These are phyloP conservation scores for Petasospora rhodanensis DNA, from an alignment of 1,139 yeast genomes.

Conservation along the genomic window DNA sequence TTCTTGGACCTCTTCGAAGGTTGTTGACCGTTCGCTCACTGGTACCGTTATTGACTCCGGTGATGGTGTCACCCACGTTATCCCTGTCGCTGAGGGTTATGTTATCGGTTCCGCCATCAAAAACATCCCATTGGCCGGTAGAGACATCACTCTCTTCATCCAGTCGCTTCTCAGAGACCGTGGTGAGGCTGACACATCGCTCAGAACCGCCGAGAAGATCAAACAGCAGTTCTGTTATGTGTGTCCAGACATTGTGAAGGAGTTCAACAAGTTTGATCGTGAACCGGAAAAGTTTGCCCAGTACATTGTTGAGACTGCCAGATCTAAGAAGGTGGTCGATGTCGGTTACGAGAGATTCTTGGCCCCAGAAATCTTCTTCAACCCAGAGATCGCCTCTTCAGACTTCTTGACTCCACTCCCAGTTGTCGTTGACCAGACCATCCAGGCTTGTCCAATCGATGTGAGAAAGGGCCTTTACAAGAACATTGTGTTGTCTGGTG, in stretches of 20 bases:
- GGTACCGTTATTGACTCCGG: slow-evolving; percentile 99
- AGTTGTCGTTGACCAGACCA: slow-evolving; percentile 88
- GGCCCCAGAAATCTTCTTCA: slow-evolving; percentile 98
- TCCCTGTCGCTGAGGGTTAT: slow-evolving; percentile 98
- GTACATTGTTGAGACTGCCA: slow-evolving; percentile 78
- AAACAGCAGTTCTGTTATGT: slow-evolving; percentile 97
- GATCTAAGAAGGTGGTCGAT: slow-evolving; percentile 67
- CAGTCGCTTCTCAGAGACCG: slow-evolving; percentile 93
- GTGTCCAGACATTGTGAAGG: slow-evolving; percentile 95
- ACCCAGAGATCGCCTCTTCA: slow-evolving; percentile 93
- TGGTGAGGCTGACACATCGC: slow-evolving; percentile 90
- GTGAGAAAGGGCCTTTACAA: slow-evolving; percentile 94
- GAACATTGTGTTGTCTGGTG: slow-evolving; percentile 93
- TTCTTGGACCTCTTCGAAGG: slow-evolving; percentile 97
- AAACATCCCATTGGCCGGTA: slow-evolving; percentile 96
- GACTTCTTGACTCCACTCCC: slow-evolving; percentile 97
- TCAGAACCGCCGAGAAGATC: slow-evolving; percentile 93
- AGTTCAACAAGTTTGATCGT: slow-evolving; percentile 89
- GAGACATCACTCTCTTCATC: slow-evolving; percentile 92
- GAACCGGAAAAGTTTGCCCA: slow-evolving; percentile 94
- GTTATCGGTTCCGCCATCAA: slow-evolving; percentile 97
- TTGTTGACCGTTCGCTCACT: slow-evolving; percentile 88
- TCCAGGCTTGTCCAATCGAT: slow-evolving; percentile 94
- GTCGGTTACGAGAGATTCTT: slow-evolving; percentile 96
- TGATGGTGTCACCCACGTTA: slow-evolving; percentile 97